phyloP scores from a whole-genome alignment of 108 stramenopile species.

The Stephanodiscus minutulus region DNA sequence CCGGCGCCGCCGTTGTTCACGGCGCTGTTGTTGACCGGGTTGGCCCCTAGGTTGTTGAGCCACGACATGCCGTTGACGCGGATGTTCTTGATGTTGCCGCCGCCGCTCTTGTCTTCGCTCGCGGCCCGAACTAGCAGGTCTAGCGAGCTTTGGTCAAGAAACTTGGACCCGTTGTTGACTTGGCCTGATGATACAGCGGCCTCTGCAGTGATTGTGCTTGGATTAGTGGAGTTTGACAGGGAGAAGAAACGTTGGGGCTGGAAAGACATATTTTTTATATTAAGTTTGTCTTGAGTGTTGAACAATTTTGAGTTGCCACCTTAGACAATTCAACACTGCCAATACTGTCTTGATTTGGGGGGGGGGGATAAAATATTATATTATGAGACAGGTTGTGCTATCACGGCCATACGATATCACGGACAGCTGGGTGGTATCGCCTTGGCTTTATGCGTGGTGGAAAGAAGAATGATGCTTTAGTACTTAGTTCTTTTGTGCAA shows the following conservation, averaged over 20 bases:
- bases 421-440: no score
- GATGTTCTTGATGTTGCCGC: not conserved
- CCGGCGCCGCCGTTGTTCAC: not conserved
- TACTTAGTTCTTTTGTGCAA: no score
- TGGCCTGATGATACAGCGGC: not conserved
- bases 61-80: constrained; percentile 1
- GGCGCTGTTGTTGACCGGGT: not conserved
- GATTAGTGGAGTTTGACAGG: not conserved
- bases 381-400: no score
- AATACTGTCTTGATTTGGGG: no score
- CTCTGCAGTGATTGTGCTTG: not conserved
- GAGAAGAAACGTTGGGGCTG: constrained; percentile 7
- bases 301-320: no score
- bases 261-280: constrained; percentile 7
- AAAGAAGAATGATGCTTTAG: no score
- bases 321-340: no score
- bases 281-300: no score
- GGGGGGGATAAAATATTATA: no score
- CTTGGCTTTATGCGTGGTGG: no score
- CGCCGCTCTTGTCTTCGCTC: not conserved
- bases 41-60: not conserved
- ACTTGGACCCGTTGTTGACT: not conserved
- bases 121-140: not conserved
- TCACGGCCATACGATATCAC: no score
- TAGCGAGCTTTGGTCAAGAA: not conserved